Conservation (phyloP, 2,329 filamentous ascomycete genomes). For the Domatiomyces catenatus region DNA sequence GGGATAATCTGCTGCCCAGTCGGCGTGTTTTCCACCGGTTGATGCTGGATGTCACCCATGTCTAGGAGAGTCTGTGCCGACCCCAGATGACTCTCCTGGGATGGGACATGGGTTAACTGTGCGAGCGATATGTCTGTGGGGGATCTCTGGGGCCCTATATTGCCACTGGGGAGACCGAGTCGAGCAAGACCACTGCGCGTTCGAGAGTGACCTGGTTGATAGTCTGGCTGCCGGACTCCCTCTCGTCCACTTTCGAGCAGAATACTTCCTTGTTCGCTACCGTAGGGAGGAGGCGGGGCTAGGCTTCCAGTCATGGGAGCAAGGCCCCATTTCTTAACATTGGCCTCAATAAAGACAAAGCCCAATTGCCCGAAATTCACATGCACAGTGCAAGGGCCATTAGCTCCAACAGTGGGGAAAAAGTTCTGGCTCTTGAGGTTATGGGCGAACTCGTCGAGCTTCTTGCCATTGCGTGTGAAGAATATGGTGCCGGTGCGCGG, state of each 20-base stretch:
- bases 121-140: constrained; percentile 93
- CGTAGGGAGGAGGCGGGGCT: constrained; percentile 88
- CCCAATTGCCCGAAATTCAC: constrained; percentile 97
- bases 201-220: constrained; percentile 51
- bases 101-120: constrained; percentile 58
- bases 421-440: constrained; percentile 91
- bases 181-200: constrained; percentile 66
- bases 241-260: constrained; percentile 69
- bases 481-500: constrained; percentile 90
- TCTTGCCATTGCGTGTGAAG: constrained; percentile 96
- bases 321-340: constrained; percentile 98
- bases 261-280: constrained; percentile 92
- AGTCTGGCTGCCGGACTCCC: constrained; percentile 30
- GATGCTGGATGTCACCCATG: constrained; percentile 17
- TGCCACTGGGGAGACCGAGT: constrained; percentile 51
- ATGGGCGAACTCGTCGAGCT: constrained; percentile 84
- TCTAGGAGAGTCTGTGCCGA: constrained; percentile 56
- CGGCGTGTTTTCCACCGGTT: constrained; percentile 20
- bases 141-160: constrained; percentile 74
- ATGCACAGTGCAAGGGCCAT: constrained; percentile 79
- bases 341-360: constrained; percentile 97
- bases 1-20: constrained; percentile 45
- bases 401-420: constrained; percentile 93
- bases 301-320: constrained; percentile 91
- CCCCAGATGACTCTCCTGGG: constrained; percentile 38